phyloP scores from a whole-genome alignment of 768 basidiomycete genomes.

The Leccinum variicolor region DNA sequence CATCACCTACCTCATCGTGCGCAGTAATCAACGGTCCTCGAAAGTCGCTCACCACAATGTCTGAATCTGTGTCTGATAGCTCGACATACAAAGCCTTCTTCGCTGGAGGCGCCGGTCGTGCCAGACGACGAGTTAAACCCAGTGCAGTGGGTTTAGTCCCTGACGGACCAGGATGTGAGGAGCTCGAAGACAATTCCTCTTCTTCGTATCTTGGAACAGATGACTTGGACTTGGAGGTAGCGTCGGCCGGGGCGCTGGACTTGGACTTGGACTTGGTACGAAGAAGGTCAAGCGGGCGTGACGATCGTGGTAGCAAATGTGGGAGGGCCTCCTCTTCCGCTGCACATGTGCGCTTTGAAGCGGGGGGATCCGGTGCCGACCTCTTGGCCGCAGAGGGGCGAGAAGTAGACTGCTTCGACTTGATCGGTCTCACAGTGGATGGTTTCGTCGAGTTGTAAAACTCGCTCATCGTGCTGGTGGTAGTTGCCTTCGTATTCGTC shows the following conservation, averaged over 20 bases:
- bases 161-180: not conserved
- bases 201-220: constrained; percentile 7
- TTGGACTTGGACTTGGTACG: constrained; percentile 12
- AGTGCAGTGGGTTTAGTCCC: not conserved
- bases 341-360: constrained; percentile 2
- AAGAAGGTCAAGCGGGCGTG: constrained; percentile 28
- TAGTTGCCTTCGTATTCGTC: not conserved
- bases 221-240: not conserved
- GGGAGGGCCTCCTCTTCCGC: constrained; percentile 10
- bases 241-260: not conserved
- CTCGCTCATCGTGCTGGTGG: constrained; percentile 10
- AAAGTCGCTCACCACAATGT: constrained; percentile 16
- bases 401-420: constrained; percentile 1
- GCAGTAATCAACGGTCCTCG: not conserved
- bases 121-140: not conserved
- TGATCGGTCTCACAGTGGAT: not conserved
- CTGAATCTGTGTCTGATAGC: constrained; percentile 24
- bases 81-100: constrained; percentile 20
- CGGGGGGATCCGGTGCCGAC: not conserved
- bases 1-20: not conserved
- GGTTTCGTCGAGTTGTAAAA: constrained; percentile 9
- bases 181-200: constrained; percentile 8
- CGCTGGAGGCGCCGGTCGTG: not conserved
- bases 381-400: not conserved
- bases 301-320: constrained; percentile 11